Conservation (phyloP, 2,329 filamentous ascomycete genomes). For the Trichoderma sp. region DNA sequence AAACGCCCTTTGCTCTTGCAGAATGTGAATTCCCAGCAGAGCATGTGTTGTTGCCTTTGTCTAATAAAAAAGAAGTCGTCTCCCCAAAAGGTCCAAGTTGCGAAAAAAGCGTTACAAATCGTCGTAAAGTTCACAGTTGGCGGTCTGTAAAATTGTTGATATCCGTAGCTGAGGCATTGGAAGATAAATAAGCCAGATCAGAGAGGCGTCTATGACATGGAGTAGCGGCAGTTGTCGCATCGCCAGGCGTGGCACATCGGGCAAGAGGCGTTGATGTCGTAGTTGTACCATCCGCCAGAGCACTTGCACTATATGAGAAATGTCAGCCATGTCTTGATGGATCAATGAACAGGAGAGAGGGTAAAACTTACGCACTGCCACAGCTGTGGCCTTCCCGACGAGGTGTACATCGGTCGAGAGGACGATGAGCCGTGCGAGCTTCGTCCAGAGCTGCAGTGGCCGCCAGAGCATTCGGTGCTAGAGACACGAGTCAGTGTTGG, state of each 20-base stretch:
- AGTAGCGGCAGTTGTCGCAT: slow-evolving; percentile 34
- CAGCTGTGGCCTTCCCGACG: neutral
- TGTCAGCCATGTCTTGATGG: slow-evolving; percentile 8
- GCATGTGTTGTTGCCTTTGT: neutral
- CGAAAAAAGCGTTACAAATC: neutral
- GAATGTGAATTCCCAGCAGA: slow-evolving; percentile 14
- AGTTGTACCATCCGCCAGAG: slow-evolving; percentile 32
- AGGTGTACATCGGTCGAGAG: neutral
- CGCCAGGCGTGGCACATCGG: slow-evolving; percentile 33
- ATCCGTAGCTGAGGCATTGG: neutral
- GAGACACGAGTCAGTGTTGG: slow-evolving; percentile 1
- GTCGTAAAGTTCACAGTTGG: neutral
- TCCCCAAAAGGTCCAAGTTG: neutral
- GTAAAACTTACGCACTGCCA: slow-evolving; percentile 32
- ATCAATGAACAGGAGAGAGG: too few species aligned
- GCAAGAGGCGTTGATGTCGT: slow-evolving; percentile 31
- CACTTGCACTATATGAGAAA: slow-evolving; percentile 32
- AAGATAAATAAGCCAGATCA: neutral
- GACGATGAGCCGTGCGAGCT: neutral
- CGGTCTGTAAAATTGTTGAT: neutral
- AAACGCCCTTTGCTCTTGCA: slow-evolving; percentile 20
- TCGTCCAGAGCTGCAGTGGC: neutral
- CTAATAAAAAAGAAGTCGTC: neutral
- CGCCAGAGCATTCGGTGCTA: slow-evolving; percentile 10
- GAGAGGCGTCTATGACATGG: slow-evolving; percentile 14